Percentiles rank a stretch among this genome's conserved stretches.
These are phyloP conservation scores for Diaporthe amygdali DNA, from an alignment of 2,329 filamentous ascomycete species.

Conservation along the genomic window DNA sequence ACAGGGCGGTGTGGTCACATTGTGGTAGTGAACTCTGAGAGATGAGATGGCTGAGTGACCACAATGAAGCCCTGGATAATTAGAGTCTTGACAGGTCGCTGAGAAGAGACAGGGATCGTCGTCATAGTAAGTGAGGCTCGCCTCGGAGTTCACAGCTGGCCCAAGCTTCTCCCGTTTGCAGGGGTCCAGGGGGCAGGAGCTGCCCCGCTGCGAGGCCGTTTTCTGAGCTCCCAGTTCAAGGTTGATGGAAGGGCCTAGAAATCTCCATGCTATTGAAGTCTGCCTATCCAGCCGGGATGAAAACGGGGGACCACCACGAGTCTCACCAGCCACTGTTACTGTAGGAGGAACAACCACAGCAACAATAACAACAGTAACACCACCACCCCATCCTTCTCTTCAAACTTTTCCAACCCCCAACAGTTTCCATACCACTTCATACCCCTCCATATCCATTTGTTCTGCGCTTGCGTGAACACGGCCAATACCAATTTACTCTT, in stretches of 20 bases:
- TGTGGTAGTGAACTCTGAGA: too few species aligned
- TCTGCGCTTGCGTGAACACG: not conserved
- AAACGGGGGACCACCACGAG: slow-evolving; percentile 12
- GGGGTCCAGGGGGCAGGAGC: slow-evolving; percentile 3
- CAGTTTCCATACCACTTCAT: not conserved
- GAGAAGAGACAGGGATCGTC: too few species aligned
- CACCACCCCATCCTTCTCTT: not conserved
- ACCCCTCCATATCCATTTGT: not conserved
- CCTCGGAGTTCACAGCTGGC: not conserved
- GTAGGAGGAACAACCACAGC: not conserved
- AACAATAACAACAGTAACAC: not conserved
- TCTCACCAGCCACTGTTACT: not conserved
- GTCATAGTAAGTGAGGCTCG: too few species aligned
- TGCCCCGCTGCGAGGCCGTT: slow-evolving; percentile 10
- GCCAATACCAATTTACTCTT: not conserved
- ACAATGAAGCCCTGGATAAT: not conserved
- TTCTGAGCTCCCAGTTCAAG: slow-evolving; percentile 16
- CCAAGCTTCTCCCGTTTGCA: slow-evolving; percentile 1
- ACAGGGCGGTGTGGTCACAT: too few species aligned
- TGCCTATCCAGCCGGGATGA: slow-evolving; percentile 2
- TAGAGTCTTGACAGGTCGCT: too few species aligned
- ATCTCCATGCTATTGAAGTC: slow-evolving; percentile 20
- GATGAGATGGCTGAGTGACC: not conserved
- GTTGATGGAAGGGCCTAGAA: slow-evolving; percentile 26
- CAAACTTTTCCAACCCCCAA: too few species aligned